Base-by-base conservation (phyloP, 257 asterid genomes). In the Gentiana dahurica region DNA sequence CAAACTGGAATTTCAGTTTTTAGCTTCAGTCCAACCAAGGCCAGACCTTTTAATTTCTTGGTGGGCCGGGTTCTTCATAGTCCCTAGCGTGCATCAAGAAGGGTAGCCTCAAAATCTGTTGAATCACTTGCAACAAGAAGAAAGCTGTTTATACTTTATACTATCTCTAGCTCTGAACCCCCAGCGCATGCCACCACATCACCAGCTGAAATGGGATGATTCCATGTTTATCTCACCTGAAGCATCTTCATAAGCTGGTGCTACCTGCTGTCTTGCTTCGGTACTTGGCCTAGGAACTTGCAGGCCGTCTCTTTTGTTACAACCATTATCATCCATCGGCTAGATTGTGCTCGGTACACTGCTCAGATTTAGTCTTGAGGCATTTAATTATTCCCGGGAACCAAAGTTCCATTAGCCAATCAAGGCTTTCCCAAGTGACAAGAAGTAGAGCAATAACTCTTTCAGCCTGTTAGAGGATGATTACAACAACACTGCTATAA, bases 91-190 rank as follows among this genome's bases (percentile, higher is more conserved):
- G 24, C 96, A 66, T 73, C 92, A 61, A 79, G 95, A 59, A 91
- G 70, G 62, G 83, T 57, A 54, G 85, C 94, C 80, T 91, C 96
- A 60, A 91, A 81, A 68, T 86, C 96, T 3, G 96, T 87, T 72
- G 74, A 79, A 71, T 85, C 95, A 55, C 87, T 67, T n/a, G 96
- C 98, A 61, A 80, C 85, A 10, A 95, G 96, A 68, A 91, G 94
- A 51, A 83, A 74, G 60, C 80, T 85, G 65, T 80, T 74, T 57
- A 91, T 24, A 24, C 24, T 24, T 24, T 24, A 24, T 79, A 63
- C 79, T 83, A 50, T 87, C 98, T 44, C 81, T 84, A 60, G 94
- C 94, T 68, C 96, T 94, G 57, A 82, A 78, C 98, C 98, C 63
- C 95, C 96, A 5, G 96, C 98, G 35, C 89, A 66, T 43, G 72